A percentile compares a stretch with the other conserved stretches of the same genome.
phyloP scores from a whole-genome alignment of 495 filamentous ascomycete genomes.

The Aspergillus carlsbadensis region DNA sequence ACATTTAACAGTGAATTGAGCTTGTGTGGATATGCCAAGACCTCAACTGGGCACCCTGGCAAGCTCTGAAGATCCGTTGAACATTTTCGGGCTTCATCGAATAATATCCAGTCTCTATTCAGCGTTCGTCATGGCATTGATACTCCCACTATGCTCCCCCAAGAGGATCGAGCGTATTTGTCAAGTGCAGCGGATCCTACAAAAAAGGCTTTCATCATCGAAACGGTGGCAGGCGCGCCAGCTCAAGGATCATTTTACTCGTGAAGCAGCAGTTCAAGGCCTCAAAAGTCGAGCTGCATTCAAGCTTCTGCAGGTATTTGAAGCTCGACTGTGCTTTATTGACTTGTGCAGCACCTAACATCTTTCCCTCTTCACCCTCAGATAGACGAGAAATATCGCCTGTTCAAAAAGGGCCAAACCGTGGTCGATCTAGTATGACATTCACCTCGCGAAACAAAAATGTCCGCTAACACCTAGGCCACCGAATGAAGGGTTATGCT shows the following conservation, averaged over 20 bases:
- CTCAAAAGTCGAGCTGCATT: slow-evolving; percentile 89
- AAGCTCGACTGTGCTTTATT: neutral
- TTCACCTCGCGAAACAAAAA: neutral
- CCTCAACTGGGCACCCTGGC: too few relatives aligned
- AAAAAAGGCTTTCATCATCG: slow-evolving; percentile 57
- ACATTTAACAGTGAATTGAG: too few relatives aligned
- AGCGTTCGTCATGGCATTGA: slow-evolving; percentile 7
- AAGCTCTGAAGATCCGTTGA: too few relatives aligned
- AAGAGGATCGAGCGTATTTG: slow-evolving; percentile 7
- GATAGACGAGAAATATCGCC: slow-evolving; percentile 75
- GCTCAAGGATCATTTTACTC: slow-evolving; percentile 63
- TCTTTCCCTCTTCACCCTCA: slow-evolving; percentile 27
- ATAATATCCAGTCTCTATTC: neutral
- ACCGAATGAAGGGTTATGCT: slow-evolving; percentile 70
- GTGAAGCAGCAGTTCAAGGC: slow-evolving; percentile 68
- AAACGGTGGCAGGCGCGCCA: slow-evolving; percentile 83
- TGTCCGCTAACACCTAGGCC: neutral
- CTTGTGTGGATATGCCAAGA: too few relatives aligned
- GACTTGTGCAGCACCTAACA: neutral
- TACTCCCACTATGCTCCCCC: neutral
- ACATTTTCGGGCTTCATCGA: neutral
- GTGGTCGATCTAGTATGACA: slow-evolving; percentile 77
- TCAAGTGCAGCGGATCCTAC: slow-evolving; percentile 2
- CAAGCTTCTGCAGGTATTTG: slow-evolving; percentile 74
- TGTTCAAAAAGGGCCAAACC: slow-evolving; percentile 78